A percentile compares a stretch with the other conserved stretches of the same genome.
These are phyloP conservation scores for Plantago ovata DNA, from an alignment of 257 asterid species.

Conservation along the genomic window DNA sequence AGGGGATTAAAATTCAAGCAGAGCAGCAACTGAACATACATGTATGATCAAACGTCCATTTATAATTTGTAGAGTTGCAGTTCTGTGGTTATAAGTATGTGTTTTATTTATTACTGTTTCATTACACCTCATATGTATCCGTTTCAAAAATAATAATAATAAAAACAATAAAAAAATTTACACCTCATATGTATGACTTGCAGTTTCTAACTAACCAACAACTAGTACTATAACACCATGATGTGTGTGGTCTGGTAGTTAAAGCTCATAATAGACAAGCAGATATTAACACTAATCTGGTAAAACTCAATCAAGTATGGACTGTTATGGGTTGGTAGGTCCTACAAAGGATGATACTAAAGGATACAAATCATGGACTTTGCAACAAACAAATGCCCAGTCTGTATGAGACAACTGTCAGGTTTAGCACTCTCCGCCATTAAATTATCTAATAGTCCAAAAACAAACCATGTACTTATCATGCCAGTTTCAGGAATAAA, in stretches of 20 bases:
- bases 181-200: no score
- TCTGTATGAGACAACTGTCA: conserved; percentile 25
- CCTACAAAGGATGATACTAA: conserved; percentile 13
- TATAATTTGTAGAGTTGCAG: not conserved
- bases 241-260: not conserved
- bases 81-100: not conserved
- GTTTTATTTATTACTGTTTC: conserved; percentile 6
- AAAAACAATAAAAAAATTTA: no score
- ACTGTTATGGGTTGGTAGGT: conserved; percentile 27
- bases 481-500: not conserved
- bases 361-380: conserved; percentile 16
- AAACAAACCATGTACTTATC: not conserved
- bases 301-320: conserved; percentile 8
- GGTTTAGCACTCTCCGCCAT: conserved; percentile 3
- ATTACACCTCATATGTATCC: no score
- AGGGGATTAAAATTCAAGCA: not conserved
- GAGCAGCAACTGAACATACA: not conserved
- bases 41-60: not conserved
- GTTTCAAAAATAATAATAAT: not conserved
- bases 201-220: not conserved
- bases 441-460: conserved; percentile 11
- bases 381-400: conserved; percentile 25
- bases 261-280: not conserved
- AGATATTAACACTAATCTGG: conserved; percentile 7
- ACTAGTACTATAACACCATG: conserved; percentile 7